These are phyloP conservation scores for Pestalotiopsis sp. DNA, from an alignment of 2,329 filamentous ascomycete species.

Conservation along the genomic window DNA sequence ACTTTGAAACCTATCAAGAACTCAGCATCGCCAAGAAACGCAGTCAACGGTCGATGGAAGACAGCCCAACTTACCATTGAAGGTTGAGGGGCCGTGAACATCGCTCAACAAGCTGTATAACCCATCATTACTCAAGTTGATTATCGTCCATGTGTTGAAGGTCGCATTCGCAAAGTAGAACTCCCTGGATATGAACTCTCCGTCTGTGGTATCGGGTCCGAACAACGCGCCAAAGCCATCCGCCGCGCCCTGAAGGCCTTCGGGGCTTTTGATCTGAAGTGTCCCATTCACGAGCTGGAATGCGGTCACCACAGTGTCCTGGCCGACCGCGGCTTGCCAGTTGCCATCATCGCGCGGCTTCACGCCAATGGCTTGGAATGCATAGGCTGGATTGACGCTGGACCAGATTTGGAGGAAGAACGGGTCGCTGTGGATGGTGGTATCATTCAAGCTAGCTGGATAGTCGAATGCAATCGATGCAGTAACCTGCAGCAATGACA, in stretches of 20 bases:
- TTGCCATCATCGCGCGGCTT: background rate
- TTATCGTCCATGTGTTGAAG: background rate
- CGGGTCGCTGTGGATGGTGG: background rate
- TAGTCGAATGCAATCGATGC: background rate
- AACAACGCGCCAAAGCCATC: background rate
- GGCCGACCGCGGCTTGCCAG: background rate
- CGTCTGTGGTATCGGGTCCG: background rate
- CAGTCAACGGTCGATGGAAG: background rate
- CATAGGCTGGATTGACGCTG: background rate
- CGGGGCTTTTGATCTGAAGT: background rate
- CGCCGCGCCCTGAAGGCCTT: background rate
- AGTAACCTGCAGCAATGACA: background rate
- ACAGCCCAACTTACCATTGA: background rate
- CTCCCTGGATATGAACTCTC: background rate
- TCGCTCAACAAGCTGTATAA: background rate
- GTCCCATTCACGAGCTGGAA: background rate
- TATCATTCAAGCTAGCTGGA: background rate
- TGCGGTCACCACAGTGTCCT: background rate
- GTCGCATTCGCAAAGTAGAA: background rate
- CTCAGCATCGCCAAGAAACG: background rate
- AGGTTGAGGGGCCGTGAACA: background rate
- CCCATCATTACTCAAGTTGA: background rate
- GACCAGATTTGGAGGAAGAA: background rate
- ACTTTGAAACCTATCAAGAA: background rate
- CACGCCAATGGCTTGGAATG: background rate